A percentile compares a stretch with the other conserved stretches of the same genome.
These are phyloP conservation scores for Isabelozyma pseudorhagii DNA, from an alignment of 805 yeast species.

Conservation along the genomic window DNA sequence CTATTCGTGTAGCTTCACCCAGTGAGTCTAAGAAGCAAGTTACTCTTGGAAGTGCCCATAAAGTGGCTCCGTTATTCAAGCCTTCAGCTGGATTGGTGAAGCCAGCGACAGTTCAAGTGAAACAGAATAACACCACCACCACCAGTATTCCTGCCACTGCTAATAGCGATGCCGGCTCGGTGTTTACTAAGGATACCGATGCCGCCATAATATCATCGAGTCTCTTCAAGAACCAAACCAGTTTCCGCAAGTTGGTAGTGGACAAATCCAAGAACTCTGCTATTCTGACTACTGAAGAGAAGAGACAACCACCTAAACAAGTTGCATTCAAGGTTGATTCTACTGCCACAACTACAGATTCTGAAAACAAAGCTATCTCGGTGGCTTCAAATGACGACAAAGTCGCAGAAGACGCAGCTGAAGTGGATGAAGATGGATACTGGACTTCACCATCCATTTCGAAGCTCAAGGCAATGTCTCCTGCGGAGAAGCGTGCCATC, in stretches of 20 bases:
- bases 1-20: slow-evolving; percentile 20
- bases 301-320: slow-evolving; percentile 10
- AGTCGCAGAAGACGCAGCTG: slow-evolving; percentile 12
- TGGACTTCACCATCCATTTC: slow-evolving; percentile 80
- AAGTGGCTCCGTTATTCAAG: slow-evolving; percentile 53
- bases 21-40: slow-evolving; percentile 49
- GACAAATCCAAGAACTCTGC: slow-evolving; percentile 31
- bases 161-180: slow-evolving; percentile 7
- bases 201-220: slow-evolving; percentile 68
- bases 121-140: slow-evolving; percentile 5
- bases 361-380: neutral
- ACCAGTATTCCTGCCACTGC: neutral
- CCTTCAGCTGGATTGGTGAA: slow-evolving; percentile 10
- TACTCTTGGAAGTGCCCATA: slow-evolving; percentile 56
- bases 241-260: slow-evolving; percentile 52
- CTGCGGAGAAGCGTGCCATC: slow-evolving; percentile 63
- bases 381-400: neutral
- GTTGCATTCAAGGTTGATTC: slow-evolving; percentile 13
- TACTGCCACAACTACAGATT: neutral
- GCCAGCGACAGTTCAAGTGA: neutral
- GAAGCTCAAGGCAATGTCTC: slow-evolving; percentile 55
- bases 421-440: slow-evolving; percentile 69
- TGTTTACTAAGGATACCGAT: slow-evolving; percentile 51
- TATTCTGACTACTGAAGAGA: neutral
- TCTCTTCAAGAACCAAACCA: slow-evolving; percentile 62